These are phyloP conservation scores for Neurospora sp. DNA, from an alignment of 495 filamentous ascomycete genomes.

Conservation along the genomic window DNA sequence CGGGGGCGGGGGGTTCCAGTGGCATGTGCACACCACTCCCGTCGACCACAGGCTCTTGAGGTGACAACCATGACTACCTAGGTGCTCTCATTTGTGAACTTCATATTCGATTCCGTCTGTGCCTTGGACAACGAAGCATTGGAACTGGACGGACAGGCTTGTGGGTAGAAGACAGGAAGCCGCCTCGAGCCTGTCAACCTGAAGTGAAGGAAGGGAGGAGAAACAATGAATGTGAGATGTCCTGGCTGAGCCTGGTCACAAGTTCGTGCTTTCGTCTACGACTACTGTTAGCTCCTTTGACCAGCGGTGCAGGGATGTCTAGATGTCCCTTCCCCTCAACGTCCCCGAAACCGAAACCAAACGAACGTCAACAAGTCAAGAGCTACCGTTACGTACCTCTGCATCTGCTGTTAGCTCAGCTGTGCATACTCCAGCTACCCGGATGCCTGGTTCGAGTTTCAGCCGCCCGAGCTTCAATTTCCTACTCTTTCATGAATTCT, in stretches of 20 bases:
- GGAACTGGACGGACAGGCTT: too few species aligned
- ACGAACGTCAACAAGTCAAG: not conserved
- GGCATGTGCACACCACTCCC: not conserved
- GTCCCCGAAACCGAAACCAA: not conserved
- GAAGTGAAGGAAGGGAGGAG: not conserved
- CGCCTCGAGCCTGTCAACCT: not conserved
- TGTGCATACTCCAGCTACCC: not conserved
- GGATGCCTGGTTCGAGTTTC: not conserved
- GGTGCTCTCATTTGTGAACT: not conserved
- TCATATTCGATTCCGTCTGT: not conserved
- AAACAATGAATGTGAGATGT: not conserved
- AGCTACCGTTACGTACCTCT: not conserved
- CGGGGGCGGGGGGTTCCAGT: not conserved
- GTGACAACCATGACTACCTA: not conserved
- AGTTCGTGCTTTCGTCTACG: not conserved
- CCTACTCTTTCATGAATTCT: not conserved
- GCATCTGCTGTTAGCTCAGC: not conserved
- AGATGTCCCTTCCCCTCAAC: not conserved
- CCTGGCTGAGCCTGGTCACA: not conserved
- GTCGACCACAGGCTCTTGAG: not conserved
- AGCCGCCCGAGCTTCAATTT: not conserved
- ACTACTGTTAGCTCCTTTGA: not conserved
- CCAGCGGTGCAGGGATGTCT: not conserved
- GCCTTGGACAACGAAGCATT: too few species aligned
- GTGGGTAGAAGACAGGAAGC: not conserved